Percentiles rank a stretch among this genome's conserved stretches.
phyloP scores from a whole-genome alignment of 257 asterid genomes.

The Solanum ahanhuiri region DNA sequence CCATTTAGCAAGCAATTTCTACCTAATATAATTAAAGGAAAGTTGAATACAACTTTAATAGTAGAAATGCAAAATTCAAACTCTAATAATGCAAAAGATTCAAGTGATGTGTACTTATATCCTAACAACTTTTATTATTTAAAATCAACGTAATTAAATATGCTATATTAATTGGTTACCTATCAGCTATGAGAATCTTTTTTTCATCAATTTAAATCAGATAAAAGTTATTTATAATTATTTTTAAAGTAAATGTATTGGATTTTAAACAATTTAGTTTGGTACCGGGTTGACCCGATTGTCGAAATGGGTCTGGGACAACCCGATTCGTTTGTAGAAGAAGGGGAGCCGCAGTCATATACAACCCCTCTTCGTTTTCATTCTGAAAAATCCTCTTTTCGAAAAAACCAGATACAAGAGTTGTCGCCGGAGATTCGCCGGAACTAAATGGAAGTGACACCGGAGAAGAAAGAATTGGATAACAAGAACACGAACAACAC shows the following conservation, averaged over 20 bases:
- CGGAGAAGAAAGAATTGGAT: neutral
- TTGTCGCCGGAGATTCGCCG: neutral
- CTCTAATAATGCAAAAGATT: neutral
- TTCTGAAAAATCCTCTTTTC: neutral
- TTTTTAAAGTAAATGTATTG: too few relatives aligned
- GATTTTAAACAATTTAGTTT: neutral
- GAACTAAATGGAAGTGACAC: neutral
- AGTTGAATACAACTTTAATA: neutral
- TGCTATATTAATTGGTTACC: too few relatives aligned
- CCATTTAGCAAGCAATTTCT: neutral
- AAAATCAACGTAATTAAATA: neutral
- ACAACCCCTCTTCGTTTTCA: neutral
- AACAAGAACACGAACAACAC: neutral
- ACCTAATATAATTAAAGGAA: neutral
- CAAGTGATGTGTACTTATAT: neutral
- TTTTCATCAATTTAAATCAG: neutral
- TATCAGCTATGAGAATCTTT: neutral
- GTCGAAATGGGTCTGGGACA: neutral
- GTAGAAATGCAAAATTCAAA: neutral
- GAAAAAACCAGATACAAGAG: neutral
- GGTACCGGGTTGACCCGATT: neutral
- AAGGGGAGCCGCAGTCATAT: neutral
- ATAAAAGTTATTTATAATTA: too few relatives aligned
- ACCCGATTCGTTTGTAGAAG: neutral
- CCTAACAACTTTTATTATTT: neutral